Percentiles rank a stretch among this genome's conserved stretches.
Evolutionary conservation across 129 eudicot species (phyloP).

Genomic region (Chrysanthemum lavandulifolium): DNA sequence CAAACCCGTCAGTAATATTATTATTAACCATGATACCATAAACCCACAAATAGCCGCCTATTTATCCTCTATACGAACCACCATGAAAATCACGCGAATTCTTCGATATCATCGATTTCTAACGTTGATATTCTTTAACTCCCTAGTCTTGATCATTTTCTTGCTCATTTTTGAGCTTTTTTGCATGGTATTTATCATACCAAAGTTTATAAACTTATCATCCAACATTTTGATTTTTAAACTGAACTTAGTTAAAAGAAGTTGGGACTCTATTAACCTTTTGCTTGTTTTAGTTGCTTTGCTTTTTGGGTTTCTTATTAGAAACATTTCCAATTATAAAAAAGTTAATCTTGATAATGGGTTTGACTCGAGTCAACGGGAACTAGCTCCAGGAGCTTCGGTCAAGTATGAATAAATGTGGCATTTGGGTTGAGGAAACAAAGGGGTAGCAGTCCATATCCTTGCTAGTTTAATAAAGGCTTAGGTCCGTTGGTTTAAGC

Average conservation of each 20-base stretch:
- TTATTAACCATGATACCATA: too few species aligned
- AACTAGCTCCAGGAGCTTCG: slow-evolving; percentile 1
- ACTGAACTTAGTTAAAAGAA: slow-evolving; percentile 57
- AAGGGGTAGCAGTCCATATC: slow-evolving; percentile 67
- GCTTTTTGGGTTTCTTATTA: slow-evolving; percentile 67
- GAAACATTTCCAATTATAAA: slow-evolving; percentile 53
- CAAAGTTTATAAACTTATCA: slow-evolving; percentile 40
- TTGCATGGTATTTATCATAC: slow-evolving; percentile 55
- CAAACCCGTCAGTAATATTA: too few species aligned
- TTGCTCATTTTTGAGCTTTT: slow-evolving; percentile 54
- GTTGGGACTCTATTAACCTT: slow-evolving; percentile 80
- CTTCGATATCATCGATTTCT: slow-evolving; percentile 49
- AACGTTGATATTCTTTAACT: slow-evolving; percentile 63
- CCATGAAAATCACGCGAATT: slow-evolving; percentile 44
- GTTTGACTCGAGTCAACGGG: slow-evolving; percentile 37
- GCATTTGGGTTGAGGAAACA: slow-evolving; percentile 40
- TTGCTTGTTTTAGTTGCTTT: slow-evolving; percentile 65
- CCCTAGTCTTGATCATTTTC: slow-evolving; percentile 49
- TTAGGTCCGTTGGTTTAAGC: too few species aligned
- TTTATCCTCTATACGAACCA: slow-evolving; percentile 31
- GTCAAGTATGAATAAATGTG: too few species aligned
- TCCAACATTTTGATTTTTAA: slow-evolving; percentile 34
- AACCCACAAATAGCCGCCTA: too few species aligned
- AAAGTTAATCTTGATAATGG: slow-evolving; percentile 14
- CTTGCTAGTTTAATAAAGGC: slow-evolving; percentile 8